Evolutionary conservation across 495 filamentous ascomycete species (phyloP).

Genomic region (Chlorociboria aeruginascens): DNA sequence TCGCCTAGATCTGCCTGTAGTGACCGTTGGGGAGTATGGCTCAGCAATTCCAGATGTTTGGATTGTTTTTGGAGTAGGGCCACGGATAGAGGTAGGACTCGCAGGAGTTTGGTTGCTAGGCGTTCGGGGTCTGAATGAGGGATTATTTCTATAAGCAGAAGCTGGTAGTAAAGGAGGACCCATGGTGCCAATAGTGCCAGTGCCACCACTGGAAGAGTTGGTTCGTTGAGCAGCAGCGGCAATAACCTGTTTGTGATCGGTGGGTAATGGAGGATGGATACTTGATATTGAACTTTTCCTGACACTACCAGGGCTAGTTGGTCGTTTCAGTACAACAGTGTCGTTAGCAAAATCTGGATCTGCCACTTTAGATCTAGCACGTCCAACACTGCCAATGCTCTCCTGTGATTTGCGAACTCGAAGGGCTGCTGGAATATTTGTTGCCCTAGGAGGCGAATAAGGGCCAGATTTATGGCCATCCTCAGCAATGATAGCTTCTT

Average conservation of each 20-base stretch:
- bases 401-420: slow-evolving; percentile 26
- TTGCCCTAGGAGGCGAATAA: slow-evolving; percentile 15
- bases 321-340: slow-evolving; percentile 11
- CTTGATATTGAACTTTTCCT: slow-evolving; percentile 17
- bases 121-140: slow-evolving; percentile 53
- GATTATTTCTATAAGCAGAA: slow-evolving; percentile 50
- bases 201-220: slow-evolving; percentile 26
- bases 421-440: slow-evolving; percentile 18
- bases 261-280: slow-evolving; percentile 61
- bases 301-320: slow-evolving; percentile 10
- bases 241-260: slow-evolving; percentile 74
- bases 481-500: slow-evolving; percentile 18
- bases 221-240: slow-evolving; percentile 58
- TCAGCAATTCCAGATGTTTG: slow-evolving; percentile 26
- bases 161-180: slow-evolving; percentile 77
- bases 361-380: slow-evolving; percentile 12
- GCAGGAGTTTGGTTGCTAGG: slow-evolving; percentile 35
- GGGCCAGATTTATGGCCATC: slow-evolving; percentile 25
- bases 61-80: slow-evolving; percentile 39
- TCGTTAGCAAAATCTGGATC: slow-evolving; percentile 13
- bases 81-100: slow-evolving; percentile 23
- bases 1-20: slow-evolving; percentile 24
- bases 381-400: slow-evolving; percentile 25
- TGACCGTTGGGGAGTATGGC: slow-evolving; percentile 27
- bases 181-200: slow-evolving; percentile 49